Conservation (phyloP, 2,329 filamentous ascomycete species). For the Cladosporium phlei region DNA sequence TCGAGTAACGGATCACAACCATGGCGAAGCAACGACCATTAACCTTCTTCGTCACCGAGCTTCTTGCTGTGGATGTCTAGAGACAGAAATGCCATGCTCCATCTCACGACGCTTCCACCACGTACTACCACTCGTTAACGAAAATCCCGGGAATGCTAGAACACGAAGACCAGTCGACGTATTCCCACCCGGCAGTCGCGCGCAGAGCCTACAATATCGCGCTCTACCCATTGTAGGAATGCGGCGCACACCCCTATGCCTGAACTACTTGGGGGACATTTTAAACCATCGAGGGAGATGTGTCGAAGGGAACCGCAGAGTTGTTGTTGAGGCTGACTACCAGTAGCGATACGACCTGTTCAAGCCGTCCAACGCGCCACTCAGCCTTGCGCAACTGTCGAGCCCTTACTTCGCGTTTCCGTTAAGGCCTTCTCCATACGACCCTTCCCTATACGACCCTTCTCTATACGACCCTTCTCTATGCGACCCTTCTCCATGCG, state of each 20-base stretch:
- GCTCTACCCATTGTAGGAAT: slow-evolving; percentile 4
- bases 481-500: background rate
- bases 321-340: background rate
- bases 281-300: background rate
- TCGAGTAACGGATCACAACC: too few relatives aligned
- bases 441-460: background rate
- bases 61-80: background rate
- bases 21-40: too few relatives aligned
- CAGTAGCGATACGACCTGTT: background rate
- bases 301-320: background rate
- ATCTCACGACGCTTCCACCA: background rate
- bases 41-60: too few relatives aligned
- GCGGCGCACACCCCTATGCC: background rate
- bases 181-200: background rate
- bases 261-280: background rate
- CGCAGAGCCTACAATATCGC: background rate
- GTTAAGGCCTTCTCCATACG: background rate
- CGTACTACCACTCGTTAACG: background rate
- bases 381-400: background rate
- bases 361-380: background rate
- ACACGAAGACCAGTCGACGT: slow-evolving; percentile 1
- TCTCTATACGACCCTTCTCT: background rate
- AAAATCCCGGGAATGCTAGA: slow-evolving; percentile 1
- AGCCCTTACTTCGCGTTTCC: background rate
- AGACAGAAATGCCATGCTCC: background rate